Conservation (phyloP, 768 basidiomycete species). For the Mycena crocata region DNA sequence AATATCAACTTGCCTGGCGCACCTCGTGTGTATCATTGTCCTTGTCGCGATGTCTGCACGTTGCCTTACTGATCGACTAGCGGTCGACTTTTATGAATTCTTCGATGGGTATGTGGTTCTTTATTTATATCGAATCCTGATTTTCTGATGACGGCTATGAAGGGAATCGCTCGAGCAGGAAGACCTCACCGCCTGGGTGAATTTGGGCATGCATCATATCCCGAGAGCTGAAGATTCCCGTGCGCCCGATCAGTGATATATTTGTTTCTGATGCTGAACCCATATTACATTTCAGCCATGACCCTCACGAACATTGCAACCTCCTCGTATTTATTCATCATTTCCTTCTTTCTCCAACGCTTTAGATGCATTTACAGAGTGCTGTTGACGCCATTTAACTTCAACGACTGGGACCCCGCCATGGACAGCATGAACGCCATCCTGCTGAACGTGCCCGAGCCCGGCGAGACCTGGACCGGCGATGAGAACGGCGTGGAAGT, state of each 20-base stretch:
- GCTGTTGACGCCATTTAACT: slow-evolving; percentile 71
- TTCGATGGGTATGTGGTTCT: slow-evolving; percentile 16
- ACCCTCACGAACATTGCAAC: slow-evolving; percentile 68
- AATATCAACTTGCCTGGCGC: slow-evolving; percentile 70
- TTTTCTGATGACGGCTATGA: neutral
- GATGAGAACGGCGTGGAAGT: slow-evolving; percentile 66
- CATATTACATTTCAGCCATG: slow-evolving; percentile 45
- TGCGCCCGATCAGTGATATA: neutral
- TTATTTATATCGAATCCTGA: neutral
- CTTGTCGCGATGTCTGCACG: no score
- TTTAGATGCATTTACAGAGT: slow-evolving; percentile 51
- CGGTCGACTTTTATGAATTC: slow-evolving; percentile 63
- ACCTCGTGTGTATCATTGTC: slow-evolving; percentile 41
- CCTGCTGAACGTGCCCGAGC: slow-evolving; percentile 54
- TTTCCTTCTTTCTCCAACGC: neutral
- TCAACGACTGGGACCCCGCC: slow-evolving; percentile 72
- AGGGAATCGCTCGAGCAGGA: slow-evolving; percentile 69
- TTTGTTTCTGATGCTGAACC: neutral
- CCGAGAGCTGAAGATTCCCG: slow-evolving; percentile 73
- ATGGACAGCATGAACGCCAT: slow-evolving; percentile 68
- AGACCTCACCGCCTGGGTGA: slow-evolving; percentile 76
- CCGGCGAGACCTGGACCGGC: slow-evolving; percentile 52
- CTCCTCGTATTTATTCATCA: slow-evolving; percentile 53
- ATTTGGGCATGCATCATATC: slow-evolving; percentile 75
- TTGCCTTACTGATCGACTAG: slow-evolving; percentile 18